phyloP scores from a whole-genome alignment of 495 filamentous ascomycete species.

The Cetradonia linearis region DNA sequence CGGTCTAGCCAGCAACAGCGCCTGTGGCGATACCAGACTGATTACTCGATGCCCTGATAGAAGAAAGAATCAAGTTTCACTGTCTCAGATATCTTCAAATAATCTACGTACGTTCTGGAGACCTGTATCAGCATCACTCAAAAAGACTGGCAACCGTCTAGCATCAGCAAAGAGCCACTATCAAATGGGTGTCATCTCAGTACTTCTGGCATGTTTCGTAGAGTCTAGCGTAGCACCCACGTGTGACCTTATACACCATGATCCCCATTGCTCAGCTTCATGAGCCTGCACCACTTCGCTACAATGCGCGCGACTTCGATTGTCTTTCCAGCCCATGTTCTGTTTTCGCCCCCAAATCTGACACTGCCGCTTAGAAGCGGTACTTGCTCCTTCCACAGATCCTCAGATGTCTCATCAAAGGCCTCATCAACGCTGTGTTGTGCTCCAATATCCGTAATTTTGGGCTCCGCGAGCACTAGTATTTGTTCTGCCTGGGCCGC shows the following conservation, averaged over 20 bases:
- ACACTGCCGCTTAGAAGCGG: slow-evolving; percentile 54
- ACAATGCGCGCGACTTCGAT: slow-evolving; percentile 54
- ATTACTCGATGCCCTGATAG: neutral
- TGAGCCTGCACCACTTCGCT: slow-evolving; percentile 64
- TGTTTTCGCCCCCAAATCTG: slow-evolving; percentile 43
- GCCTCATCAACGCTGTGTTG: slow-evolving; percentile 28
- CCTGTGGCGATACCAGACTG: neutral
- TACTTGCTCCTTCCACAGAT: slow-evolving; percentile 44
- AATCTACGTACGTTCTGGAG: neutral
- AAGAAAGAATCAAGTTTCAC: neutral
- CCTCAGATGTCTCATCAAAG: slow-evolving; percentile 27
- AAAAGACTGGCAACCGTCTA: neutral
- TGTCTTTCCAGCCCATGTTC: slow-evolving; percentile 55
- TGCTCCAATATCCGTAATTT: slow-evolving; percentile 1
- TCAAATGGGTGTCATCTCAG: neutral
- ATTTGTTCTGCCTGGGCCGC: slow-evolving; percentile 33
- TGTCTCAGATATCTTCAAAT: neutral
- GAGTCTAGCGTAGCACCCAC: neutral
- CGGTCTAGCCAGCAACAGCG: neutral
- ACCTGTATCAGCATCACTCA: neutral
- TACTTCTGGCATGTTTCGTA: neutral
- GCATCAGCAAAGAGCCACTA: neutral
- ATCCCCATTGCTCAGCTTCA: slow-evolving; percentile 14
- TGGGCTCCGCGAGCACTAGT: slow-evolving; percentile 37
- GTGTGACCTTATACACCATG: neutral